Conservation (phyloP, 192 early-diverging fungal species). For the Dimargaris xerosporica region DNA sequence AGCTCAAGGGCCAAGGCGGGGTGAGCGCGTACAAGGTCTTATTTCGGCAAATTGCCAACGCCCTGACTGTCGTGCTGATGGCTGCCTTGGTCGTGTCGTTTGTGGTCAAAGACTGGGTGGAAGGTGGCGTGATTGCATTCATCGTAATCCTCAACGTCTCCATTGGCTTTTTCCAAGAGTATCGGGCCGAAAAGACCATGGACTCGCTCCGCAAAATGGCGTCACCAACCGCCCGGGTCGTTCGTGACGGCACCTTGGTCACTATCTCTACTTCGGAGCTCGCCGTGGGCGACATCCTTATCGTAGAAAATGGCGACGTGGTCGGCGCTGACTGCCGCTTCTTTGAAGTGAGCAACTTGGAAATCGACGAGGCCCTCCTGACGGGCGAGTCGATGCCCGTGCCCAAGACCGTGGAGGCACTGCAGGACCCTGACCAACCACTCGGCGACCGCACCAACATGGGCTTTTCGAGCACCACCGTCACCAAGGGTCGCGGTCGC, state of each 20-base stretch:
- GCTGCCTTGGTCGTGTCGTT: conserved; percentile 47
- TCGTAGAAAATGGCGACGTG: conserved; percentile 87
- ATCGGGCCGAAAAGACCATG: conserved; percentile 86
- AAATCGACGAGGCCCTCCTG: conserved; percentile 80
- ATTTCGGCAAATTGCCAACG: conserved; percentile 45
- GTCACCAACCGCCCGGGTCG: conserved; percentile 71
- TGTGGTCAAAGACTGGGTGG: conserved; percentile 47
- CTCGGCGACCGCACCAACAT: conserved; percentile 87
- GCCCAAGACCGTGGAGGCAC: conserved; percentile 46
- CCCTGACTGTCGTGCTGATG: conserved; percentile 48
- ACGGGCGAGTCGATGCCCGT: conserved; percentile 84
- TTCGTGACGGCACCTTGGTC: conserved; percentile 63
- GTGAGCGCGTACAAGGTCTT: conserved; percentile 46
- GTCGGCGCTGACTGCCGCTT: conserved; percentile 85
- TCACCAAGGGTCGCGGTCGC: conserved; percentile 81
- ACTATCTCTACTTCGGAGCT: conserved; percentile 61
- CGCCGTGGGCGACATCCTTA: conserved; percentile 82
- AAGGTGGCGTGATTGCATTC: conserved; percentile 60
- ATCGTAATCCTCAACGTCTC: conserved; percentile 76
- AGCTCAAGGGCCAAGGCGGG: conserved; percentile 48
- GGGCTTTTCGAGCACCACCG: conserved; percentile 75
- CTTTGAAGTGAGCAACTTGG: conserved; percentile 69
- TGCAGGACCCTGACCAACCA: conserved; percentile 50
- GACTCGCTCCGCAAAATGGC: conserved; percentile 80
- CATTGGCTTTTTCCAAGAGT: conserved; percentile 94